Evolutionary conservation across 108 stramenopile genomes (phyloP).

Genomic region (Skeletonema potamos): DNA sequence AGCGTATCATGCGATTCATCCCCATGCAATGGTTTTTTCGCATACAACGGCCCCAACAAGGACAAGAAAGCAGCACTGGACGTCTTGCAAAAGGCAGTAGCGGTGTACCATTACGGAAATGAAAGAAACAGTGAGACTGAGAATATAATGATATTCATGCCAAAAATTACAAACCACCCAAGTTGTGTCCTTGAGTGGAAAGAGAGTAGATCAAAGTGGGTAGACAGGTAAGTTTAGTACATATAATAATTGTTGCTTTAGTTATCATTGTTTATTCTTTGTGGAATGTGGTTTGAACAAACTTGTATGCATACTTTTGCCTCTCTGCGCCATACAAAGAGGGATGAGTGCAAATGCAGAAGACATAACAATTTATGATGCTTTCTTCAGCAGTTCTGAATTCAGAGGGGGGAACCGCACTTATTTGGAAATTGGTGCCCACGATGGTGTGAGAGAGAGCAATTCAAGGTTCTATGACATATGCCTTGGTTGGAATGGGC

Average conservation of each 20-base stretch:
- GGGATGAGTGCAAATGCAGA: constrained; percentile 25
- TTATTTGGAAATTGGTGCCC: constrained; percentile 61
- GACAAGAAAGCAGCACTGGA: background rate
- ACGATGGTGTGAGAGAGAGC: constrained; percentile 49
- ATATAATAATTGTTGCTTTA: background rate
- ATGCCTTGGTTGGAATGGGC: constrained; percentile 56
- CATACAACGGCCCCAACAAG: constrained; percentile 6
- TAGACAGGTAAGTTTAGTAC: constrained; percentile 4
- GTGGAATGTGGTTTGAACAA: background rate
- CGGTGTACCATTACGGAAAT: constrained; percentile 8
- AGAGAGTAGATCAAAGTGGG: constrained; percentile 12
- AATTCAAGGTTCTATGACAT: constrained; percentile 56
- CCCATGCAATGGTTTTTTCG: constrained; percentile 23
- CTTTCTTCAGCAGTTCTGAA: constrained; percentile 16
- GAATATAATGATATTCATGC: constrained; percentile 15
- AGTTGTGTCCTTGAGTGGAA: constrained; percentile 19
- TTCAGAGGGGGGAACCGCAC: constrained; percentile 11
- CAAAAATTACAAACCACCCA: constrained; percentile 6
- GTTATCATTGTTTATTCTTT: background rate
- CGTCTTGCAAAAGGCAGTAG: background rate
- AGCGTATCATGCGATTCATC: constrained; percentile 14
- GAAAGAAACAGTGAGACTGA: constrained; percentile 1
- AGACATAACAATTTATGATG: constrained; percentile 19
- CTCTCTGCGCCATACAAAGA: background rate
- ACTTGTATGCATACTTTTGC: background rate